phyloP scores from a whole-genome alignment of 2,329 filamentous ascomycete species.

The Diaporthe capsici region DNA sequence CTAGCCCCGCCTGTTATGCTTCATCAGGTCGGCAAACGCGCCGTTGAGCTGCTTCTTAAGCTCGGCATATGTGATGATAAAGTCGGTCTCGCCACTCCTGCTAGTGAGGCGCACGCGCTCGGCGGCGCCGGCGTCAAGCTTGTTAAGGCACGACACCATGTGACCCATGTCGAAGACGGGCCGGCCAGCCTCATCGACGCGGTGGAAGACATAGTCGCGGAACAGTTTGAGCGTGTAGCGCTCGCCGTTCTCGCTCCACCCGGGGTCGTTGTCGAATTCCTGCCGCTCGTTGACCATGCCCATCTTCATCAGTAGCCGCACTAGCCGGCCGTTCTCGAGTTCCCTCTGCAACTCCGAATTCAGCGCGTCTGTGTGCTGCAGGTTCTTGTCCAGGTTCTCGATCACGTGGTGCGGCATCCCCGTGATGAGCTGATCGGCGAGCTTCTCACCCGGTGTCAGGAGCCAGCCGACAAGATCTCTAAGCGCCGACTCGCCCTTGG shows the following conservation, averaged over 20 bases:
- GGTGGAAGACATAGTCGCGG: conserved; percentile 97
- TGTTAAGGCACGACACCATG: conserved; percentile 89
- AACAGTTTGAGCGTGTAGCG: conserved; percentile 95
- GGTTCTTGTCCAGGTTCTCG: conserved; percentile 80
- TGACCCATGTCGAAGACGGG: conserved; percentile 90
- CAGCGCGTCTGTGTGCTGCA: conserved; percentile 85
- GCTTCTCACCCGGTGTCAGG: conserved; percentile 76
- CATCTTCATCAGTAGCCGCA: conserved; percentile 85
- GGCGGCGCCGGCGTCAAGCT: conserved; percentile 89
- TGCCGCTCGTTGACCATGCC: conserved; percentile 91
- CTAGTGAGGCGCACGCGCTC: conserved; percentile 90
- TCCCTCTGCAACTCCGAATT: conserved; percentile 81
- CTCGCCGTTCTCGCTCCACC: conserved; percentile 94
- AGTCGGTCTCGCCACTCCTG: conserved; percentile 89
- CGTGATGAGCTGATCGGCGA: conserved; percentile 83
- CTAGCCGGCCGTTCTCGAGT: conserved; percentile 89
- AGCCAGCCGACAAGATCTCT: conserved; percentile 88
- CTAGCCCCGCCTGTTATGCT: conserved; percentile 50
- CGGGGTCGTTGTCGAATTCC: conserved; percentile 81
- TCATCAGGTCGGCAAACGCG: conserved; percentile 72
- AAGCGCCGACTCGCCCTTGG: conserved; percentile 64
- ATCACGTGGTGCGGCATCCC: conserved; percentile 85
- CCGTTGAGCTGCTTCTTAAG: conserved; percentile 76
- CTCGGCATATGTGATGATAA: conserved; percentile 92
- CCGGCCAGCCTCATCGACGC: conserved; percentile 87